These are phyloP conservation scores for Coffea eugenioides DNA, from an alignment of 257 asterid species.

Conservation along the genomic window DNA sequence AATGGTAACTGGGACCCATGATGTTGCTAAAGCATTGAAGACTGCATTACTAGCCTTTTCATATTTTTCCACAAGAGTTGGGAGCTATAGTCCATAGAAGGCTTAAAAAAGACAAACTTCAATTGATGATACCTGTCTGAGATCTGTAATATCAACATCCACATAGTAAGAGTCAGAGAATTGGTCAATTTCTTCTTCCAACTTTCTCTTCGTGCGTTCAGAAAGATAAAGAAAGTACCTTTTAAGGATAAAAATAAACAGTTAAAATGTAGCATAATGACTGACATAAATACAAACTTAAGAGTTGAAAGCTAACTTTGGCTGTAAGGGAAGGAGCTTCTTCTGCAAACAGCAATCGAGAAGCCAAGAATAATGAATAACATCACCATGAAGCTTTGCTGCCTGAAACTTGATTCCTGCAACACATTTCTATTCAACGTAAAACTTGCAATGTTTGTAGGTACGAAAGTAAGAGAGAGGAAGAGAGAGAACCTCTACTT, in stretches of 20 bases:
- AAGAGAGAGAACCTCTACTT: conserved; percentile 65
- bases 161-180: conserved; percentile 72
- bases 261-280: conserved; percentile 9
- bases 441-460: not conserved
- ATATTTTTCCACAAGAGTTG: too few relatives aligned
- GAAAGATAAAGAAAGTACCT: conserved; percentile 87
- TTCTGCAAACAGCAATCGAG: conserved; percentile 74
- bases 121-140: conserved; percentile 58
- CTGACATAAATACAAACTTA: not conserved
- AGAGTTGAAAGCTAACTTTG: conserved; percentile 52
- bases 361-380: conserved; percentile 84
- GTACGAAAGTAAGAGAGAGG: not conserved
- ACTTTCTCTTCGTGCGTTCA: conserved; percentile 62
- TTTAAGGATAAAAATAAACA: conserved; percentile 16
- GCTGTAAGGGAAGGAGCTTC: conserved; percentile 75
- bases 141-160: conserved; percentile 57
- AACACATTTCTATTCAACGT: not conserved
- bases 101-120: not conserved
- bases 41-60: not conserved
- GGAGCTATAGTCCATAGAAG: not conserved
- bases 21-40: not conserved
- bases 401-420: conserved; percentile 96
- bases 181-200: conserved; percentile 81
- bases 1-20: not conserved
- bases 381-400: conserved; percentile 85